Evolutionary conservation across 306 rosid genomes (phyloP).

Genomic region (Quercus dentata): DNA sequence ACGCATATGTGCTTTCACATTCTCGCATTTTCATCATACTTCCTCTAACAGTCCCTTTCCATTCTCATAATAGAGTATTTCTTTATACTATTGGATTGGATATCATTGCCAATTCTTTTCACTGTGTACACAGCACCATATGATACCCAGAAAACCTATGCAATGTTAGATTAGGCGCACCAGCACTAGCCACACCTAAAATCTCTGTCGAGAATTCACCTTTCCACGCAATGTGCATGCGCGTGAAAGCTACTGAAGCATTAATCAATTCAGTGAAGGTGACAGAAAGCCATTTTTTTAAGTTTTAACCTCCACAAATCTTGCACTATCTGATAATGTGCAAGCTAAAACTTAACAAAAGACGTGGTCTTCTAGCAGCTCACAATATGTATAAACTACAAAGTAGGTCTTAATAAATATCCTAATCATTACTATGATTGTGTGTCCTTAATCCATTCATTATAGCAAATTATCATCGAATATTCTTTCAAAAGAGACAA

Average conservation of each 20-base stretch:
- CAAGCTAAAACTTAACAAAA: not conserved
- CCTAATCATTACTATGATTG: conserved; percentile 4
- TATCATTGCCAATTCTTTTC: conserved; percentile 40
- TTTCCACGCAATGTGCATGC: not conserved
- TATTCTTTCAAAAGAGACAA: conserved; percentile 30
- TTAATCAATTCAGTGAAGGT: not conserved
- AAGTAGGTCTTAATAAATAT: no score
- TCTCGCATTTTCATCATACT: conserved; percentile 26
- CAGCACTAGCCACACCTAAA: conserved; percentile 18
- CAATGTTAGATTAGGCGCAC: not conserved
- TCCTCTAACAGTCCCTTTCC: conserved; percentile 14
- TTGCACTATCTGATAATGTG: no score
- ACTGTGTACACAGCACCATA: conserved; percentile 23
- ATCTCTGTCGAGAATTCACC: conserved; percentile 21
- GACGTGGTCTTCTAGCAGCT: conserved; percentile 5
- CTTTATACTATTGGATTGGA: conserved; percentile 9
- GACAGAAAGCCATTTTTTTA: not conserved
- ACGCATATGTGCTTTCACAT: conserved; percentile 5
- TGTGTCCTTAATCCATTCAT: conserved; percentile 13
- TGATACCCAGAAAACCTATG: conserved; percentile 26
- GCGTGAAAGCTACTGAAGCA: not conserved
- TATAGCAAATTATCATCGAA: conserved; percentile 25
- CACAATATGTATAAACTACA: no score
- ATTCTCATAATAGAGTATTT: not conserved
- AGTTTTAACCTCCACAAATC: no score